Conservation (phyloP, 148 eudicot genomes). For the Pharnaceum exiguum region DNA sequence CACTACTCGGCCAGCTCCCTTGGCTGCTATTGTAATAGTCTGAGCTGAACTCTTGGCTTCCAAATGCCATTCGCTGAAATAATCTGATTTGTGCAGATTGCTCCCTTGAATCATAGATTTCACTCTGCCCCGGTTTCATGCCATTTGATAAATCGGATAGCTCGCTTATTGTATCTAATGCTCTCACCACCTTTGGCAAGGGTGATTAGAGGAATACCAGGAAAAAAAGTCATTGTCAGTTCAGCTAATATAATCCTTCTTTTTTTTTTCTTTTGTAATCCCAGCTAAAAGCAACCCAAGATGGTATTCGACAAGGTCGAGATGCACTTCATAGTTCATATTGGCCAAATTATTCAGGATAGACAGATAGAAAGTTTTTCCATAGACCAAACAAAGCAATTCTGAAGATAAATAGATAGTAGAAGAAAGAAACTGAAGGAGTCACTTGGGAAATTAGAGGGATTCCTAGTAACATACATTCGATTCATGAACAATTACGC, state of each 20-base stretch:
- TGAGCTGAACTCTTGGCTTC: conserved; percentile 78
- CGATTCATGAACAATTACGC: no score
- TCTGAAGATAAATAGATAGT: no score
- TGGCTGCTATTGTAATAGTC: conserved; percentile 43
- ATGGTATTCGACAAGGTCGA: no score
- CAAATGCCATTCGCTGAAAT: conserved; percentile 91
- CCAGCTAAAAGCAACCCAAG: no score
- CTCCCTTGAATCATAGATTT: conserved; percentile 61
- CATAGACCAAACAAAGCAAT: no score
- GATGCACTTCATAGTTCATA: no score
- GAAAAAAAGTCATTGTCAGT: not conserved
- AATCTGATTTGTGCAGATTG: conserved; percentile 85
- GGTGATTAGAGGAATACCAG: not conserved
- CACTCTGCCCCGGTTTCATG: conserved; percentile 92
- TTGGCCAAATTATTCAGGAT: no score
- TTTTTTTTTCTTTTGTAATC: no score
- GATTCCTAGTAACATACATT: no score
- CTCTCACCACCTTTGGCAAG: conserved; percentile 69
- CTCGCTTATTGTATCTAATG: conserved; percentile 60
- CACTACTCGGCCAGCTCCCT: conserved; percentile 46
- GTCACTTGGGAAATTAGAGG: no score
- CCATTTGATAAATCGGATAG: conserved; percentile 77
- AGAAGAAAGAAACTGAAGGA: no score
- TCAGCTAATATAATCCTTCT: not conserved
- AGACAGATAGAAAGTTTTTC: no score